phyloP scores from a whole-genome alignment of 257 asterid genomes.

The Penstemon eatonii region DNA sequence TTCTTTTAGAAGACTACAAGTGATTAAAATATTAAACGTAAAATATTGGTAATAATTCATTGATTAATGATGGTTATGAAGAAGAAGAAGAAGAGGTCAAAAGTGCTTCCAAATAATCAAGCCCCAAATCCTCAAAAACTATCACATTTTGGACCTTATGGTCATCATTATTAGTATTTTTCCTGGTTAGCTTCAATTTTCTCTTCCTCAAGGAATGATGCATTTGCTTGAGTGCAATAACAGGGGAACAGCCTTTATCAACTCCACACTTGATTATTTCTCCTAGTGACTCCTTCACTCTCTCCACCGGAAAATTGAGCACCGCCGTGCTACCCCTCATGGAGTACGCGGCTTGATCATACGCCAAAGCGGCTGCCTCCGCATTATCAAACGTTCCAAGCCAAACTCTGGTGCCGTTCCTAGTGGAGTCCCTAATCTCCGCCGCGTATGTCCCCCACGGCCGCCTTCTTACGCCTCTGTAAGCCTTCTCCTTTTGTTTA shows the following conservation, averaged over 20 bases:
- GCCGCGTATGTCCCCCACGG: constrained; percentile 45
- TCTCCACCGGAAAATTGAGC: constrained; percentile 37
- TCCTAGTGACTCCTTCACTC: constrained; percentile 30
- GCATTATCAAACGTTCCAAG: constrained; percentile 37
- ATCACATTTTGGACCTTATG: constrained; percentile 23
- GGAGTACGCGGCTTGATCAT: constrained; percentile 40
- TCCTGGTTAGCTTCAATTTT: not conserved
- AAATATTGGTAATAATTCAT: not conserved
- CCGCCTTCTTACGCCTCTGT: constrained; percentile 34
- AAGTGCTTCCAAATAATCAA: constrained; percentile 34
- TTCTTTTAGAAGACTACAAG: too few species aligned
- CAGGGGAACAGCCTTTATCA: constrained; percentile 34
- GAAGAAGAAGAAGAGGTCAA: constrained; percentile 24
- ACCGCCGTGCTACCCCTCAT: constrained; percentile 35
- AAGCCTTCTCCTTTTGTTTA: constrained; percentile 23
- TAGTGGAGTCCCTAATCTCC: constrained; percentile 37
- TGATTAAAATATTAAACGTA: too few species aligned
- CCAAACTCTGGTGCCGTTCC: constrained; percentile 38
- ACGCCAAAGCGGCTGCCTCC: constrained; percentile 39
- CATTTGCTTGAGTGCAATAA: constrained; percentile 33
- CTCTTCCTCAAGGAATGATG: constrained; percentile 31
- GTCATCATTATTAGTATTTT: not conserved
- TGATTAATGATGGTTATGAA: constrained; percentile 13
- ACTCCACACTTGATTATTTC: constrained; percentile 23
- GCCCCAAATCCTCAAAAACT: constrained; percentile 40